phyloP scores from a whole-genome alignment of 1,284 basidiomycete species.

The Malassezia nana region DNA sequence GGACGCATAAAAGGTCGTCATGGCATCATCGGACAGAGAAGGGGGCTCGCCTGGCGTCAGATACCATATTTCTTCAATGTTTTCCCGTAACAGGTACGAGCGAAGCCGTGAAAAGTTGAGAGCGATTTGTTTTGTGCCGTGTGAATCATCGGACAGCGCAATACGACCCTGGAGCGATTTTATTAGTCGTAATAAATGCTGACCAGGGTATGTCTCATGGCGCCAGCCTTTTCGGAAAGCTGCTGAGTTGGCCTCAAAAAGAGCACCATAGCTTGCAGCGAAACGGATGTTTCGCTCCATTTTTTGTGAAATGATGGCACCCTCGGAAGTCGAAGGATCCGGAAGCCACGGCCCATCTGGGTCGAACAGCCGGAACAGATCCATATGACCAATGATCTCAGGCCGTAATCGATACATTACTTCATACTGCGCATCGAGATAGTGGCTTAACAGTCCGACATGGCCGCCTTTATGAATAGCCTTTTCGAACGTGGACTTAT shows the following conservation, averaged over 20 bases:
- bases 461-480: conserved; percentile 50
- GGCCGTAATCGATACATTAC: conserved; percentile 58
- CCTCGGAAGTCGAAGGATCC: conserved; percentile 57
- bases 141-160: conserved; percentile 87
- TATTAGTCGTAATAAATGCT: conserved; percentile 67
- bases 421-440: conserved; percentile 39
- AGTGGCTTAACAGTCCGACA: conserved; percentile 20
- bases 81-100: conserved; percentile 60
- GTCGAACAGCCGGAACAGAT: conserved; percentile 50
- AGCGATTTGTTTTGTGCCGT: conserved; percentile 77
- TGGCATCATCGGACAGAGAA: background rate
- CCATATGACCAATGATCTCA: conserved; percentile 85
- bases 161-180: conserved; percentile 61
- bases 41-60: conserved; percentile 40
- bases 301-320: conserved; percentile 52
- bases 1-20: background rate
- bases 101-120: conserved; percentile 66
- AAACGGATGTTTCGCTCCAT: conserved; percentile 66
- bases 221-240: conserved; percentile 85
- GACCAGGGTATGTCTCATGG: conserved; percentile 65
- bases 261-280: conserved; percentile 70
- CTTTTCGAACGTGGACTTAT: conserved; percentile 60
- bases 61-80: conserved; percentile 65
- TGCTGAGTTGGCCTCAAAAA: conserved; percentile 88
- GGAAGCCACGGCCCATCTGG: conserved; percentile 15